Evolutionary conservation across 768 basidiomycete species (phyloP), one percentile per base, ranked within the genome.

Genomic region (Calocera cornea): DNA sequence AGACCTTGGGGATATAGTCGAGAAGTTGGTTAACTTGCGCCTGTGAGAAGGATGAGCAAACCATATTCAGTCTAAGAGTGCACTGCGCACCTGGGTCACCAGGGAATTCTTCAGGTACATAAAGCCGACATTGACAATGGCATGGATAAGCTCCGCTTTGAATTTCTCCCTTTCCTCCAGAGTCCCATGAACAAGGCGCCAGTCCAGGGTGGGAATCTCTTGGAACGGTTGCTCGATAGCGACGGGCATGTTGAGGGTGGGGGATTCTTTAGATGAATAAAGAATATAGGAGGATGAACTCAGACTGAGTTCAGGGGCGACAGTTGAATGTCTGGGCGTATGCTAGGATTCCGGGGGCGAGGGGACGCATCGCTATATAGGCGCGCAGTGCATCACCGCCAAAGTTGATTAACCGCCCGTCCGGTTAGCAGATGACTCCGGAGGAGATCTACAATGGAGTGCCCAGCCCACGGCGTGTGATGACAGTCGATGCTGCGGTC

Each of bases 81-180:
- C 14, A 38, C 44, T 19, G 31, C 54, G 31, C 14, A 19, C 54
- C 54, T 60, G 54, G 10, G 54, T 60, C 27, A 90, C 82, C 0
- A 87, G 80, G 36, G 86, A 80, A 71, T 91, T 86, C 50, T 84
- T 78, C 64, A 92, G 82, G 74, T 92, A 92, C 64, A 90, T 81
- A 73, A 92, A 92, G 33, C 71, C 90, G 73, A 91, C 87, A 65
- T 89, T 85, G 78, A 90, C 82, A 66, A 92, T 80, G 0, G 89
- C 87, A 72, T 90, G 79, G 34, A 81, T 83, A 1, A 92, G 84
- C 68, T 89, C 82, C 0, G 74, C 71, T 67, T 91, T 80, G 76
- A 92, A 92, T 66, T 79, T 71, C 1, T 80, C 73, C 67, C 80
- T 82, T 36, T 78, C 79, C 1, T 72, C 69, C 0, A 78, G 34